Percentiles rank a stretch among this genome's conserved stretches.
These are phyloP conservation scores for Wolfiporia cocos DNA, from an alignment of 1,284 basidiomycete genomes.

Conservation along the genomic window DNA sequence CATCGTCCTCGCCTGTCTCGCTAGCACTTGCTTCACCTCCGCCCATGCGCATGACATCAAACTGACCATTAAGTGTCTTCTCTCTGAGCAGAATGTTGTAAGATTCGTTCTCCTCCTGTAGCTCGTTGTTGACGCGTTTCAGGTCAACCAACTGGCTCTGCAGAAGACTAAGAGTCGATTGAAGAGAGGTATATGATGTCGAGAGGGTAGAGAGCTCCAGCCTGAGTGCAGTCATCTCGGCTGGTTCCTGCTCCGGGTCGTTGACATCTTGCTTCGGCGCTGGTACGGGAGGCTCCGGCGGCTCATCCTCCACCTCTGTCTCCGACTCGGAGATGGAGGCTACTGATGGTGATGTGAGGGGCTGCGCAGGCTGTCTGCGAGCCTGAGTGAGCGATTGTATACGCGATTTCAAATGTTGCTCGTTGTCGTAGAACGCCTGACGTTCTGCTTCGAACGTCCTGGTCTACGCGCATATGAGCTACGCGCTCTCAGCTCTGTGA, in stretches of 20 bases:
- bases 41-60: slow-evolving; percentile 67
- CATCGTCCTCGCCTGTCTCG: slow-evolving; percentile 45
- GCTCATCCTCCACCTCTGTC: slow-evolving; percentile 34
- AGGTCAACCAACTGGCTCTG: slow-evolving; percentile 74
- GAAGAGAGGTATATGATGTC: slow-evolving; percentile 72
- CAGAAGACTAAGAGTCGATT: slow-evolving; percentile 68
- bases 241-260: slow-evolving; percentile 67
- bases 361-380: slow-evolving; percentile 40
- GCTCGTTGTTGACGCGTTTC: slow-evolving; percentile 72
- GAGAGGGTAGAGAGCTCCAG: slow-evolving; percentile 77
- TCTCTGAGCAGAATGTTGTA: slow-evolving; percentile 90
- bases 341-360: slow-evolving; percentile 25
- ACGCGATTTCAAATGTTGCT: slow-evolving; percentile 81
- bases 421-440: slow-evolving; percentile 82
- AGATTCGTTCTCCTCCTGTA: slow-evolving; percentile 92
- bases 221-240: slow-evolving; percentile 76
- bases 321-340: slow-evolving; percentile 34
- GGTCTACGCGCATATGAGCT: slow-evolving; percentile 39
- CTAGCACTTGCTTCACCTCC: slow-evolving; percentile 33
- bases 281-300: slow-evolving; percentile 18
- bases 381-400: slow-evolving; percentile 71
- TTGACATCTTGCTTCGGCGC: slow-evolving; percentile 36
- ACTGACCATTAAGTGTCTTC: slow-evolving; percentile 82
- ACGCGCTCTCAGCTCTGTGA: not conserved
- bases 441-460: slow-evolving; percentile 78